Base-by-base conservation (phyloP, 2,329 filamentous ascomycete genomes). In the Tolypocladium tropicale region DNA sequence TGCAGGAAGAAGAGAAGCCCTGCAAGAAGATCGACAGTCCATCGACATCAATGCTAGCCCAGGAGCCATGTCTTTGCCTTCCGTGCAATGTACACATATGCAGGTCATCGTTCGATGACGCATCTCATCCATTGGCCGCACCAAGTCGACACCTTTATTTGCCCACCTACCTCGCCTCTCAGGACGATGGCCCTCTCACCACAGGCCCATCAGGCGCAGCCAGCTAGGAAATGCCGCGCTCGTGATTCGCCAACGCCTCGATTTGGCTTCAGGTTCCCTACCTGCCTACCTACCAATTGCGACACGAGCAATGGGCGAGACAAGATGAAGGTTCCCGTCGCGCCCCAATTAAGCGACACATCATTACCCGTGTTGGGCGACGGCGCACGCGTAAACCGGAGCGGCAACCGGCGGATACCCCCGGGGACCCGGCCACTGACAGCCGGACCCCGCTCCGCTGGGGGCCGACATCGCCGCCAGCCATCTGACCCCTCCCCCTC, bases 371-470 rank as follows among this genome's bases (percentile, higher is more conserved):
- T 7, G 46, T 9, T 7, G 46, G 18, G 16, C 25, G 30, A 30
- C 9, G 28, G 16, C 25, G 25, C 7, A n/a, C 28, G 28, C 46
- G 18, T 4, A 21, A 32, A 49, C 46, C 46, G 46, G 46, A 32
- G 46, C 46, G 46, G 46, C 46, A 49, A 32, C 28, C 28, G 46
- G 18, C 46, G 28, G 28, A 21, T 49, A 32, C 28, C 46, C 46
- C 46, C 46, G 46, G 28, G 4, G 18, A 12, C 18, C 46, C 28
- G 46, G 14, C 14, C 46, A 12, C 5, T 14, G 46, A 18, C 51
- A 30, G 16, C 51, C 51, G 51, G 51, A 53, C 51, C 51, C 51
- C 51, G 51, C 51, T 53, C 28, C 51, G 51, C 28, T 30, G 34
- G 34, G n/a, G n/a, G 50, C 51, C 51, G 51, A 53, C 51, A 53